These are phyloP conservation scores for Trifolium repens DNA, from an alignment of 306 rosid genomes.

Conservation along the genomic window DNA sequence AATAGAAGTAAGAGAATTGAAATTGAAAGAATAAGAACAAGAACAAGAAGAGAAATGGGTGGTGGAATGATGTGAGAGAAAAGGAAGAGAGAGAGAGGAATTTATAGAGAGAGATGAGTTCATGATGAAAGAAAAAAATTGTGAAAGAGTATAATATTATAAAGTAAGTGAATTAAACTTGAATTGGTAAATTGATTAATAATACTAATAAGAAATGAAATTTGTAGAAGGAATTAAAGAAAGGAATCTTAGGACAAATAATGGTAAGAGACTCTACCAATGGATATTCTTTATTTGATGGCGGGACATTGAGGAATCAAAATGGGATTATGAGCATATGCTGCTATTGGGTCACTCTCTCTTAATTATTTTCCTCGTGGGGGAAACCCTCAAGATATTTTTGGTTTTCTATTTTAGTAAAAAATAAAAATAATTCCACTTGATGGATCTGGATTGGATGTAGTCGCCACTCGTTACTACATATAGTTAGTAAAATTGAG, in stretches of 20 bases:
- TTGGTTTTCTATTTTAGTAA: not conserved
- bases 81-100: constrained; percentile 67
- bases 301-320: constrained; percentile 12
- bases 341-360: constrained; percentile 7
- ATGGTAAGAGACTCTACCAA: not conserved
- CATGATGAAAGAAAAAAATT: constrained; percentile 51
- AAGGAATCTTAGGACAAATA: not conserved
- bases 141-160: constrained; percentile 16
- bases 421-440: too few relatives aligned
- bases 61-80: constrained; percentile 43
- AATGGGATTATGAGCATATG: constrained; percentile 5
- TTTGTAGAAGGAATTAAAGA: not conserved
- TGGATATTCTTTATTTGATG: constrained; percentile 8
- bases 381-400: not conserved
- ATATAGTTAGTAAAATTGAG: too few relatives aligned
- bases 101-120: constrained; percentile 68
- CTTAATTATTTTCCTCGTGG: not conserved
- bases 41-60: not conserved
- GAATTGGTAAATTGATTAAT: not conserved
- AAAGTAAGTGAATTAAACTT: not conserved
- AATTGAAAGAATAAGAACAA: constrained; percentile 27
- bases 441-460: too few relatives aligned
- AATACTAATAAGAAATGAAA: not conserved
- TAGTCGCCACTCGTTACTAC: too few relatives aligned
- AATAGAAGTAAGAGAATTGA: constrained; percentile 15